Base-by-base conservation (phyloP, 169 alveolate genomes). In the Plasmodium ovale region DNA sequence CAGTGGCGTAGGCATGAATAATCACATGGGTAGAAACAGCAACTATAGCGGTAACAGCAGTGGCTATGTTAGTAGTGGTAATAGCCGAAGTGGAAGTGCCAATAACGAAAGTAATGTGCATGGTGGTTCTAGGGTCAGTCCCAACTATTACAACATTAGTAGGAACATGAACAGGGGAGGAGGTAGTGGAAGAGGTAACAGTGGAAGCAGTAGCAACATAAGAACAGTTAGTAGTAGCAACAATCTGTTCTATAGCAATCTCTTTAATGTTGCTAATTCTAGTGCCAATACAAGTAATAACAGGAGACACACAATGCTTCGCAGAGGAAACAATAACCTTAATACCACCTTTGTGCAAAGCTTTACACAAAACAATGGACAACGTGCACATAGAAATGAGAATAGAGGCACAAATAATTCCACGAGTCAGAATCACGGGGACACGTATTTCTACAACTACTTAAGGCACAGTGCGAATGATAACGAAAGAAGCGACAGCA, bases 361-460 rank as follows among this genome's bases (percentile, higher is more conserved):
- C 19, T 37, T 65, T 10, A 2, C 37, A 1, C 73, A 65, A 65
- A 65, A 21, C 9, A 65, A 33, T 65, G 59, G 12, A 3, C 56
- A 47, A 47, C 56, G 12, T 6, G 56, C 77, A 7, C 23, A 19
- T 23, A 19, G 60, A 42, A 47, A 39, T 42, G 37, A 68, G 12
- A 42, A 68, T 10, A 10, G 27, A 16, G 6, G 19, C 29, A 7
- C 60, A 4, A 39, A 21, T 42, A 68, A 68, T 19, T 3, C 12
- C 19, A n/a, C 19, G 1, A 68, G 21, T 25, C 16, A 42, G 2
- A 42, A 21, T 64, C 37, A 72, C 14, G 39, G 87, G 33, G 87
- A 72, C 47, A 72, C 87, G 44, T 72, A 72, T 60, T 72, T 72
- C 47, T 72, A 72, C 33, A 72, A 72, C 23, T 72, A 72, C 33